phyloP scores from a whole-genome alignment of 2,329 filamentous ascomycete species.

The Trichoderma semiorbis region DNA sequence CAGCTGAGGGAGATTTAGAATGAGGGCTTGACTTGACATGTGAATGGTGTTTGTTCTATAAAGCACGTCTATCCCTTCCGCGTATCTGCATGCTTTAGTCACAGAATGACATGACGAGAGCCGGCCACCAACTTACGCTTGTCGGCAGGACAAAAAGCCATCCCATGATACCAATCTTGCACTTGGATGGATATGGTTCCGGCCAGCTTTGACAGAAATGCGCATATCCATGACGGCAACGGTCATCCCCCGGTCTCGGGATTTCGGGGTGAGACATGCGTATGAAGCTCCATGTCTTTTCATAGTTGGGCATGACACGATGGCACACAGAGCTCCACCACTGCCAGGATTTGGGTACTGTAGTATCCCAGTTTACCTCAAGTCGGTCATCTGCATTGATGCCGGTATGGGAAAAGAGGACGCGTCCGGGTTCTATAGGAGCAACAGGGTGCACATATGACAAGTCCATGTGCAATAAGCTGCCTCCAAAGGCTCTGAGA shows the following conservation, averaged over 20 bases:
- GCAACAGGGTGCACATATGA: background rate
- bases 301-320: background rate
- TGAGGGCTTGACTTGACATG: background rate
- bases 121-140: background rate
- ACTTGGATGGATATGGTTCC: background rate
- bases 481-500: background rate
- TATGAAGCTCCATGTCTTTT: background rate
- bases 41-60: background rate
- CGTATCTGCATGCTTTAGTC: background rate
- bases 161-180: background rate
- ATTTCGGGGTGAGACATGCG: background rate
- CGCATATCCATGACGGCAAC: background rate
- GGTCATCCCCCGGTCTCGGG: background rate
- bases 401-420: background rate
- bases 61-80: background rate
- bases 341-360: background rate
- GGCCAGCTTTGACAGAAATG: background rate
- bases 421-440: background rate
- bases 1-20: background rate
- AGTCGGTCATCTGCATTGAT: background rate
- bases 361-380: background rate
- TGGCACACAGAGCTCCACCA: background rate
- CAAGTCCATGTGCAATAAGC: background rate
- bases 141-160: background rate
- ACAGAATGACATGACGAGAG: background rate